Percentiles rank a stretch among this genome's conserved stretches.
phyloP scores from a whole-genome alignment of 345 rosid species.

The Psidium guajava region DNA sequence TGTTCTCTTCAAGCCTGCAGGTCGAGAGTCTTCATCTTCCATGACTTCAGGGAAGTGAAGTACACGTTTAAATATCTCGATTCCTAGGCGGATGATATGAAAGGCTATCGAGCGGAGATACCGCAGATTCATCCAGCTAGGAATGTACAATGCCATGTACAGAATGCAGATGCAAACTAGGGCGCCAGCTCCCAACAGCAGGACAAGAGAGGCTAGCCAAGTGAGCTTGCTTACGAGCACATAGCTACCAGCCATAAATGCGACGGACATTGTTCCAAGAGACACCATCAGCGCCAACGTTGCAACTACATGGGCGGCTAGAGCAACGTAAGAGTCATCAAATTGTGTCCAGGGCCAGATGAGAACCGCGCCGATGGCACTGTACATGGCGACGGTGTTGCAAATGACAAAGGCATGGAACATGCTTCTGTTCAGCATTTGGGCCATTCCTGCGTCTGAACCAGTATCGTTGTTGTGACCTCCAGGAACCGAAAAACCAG shows the following conservation, averaged over 20 bases:
- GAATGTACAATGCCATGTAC: background rate
- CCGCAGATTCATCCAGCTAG: background rate
- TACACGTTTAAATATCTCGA: too few relatives aligned
- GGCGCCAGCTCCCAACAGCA: background rate
- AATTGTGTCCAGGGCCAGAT: background rate
- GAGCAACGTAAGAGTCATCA: background rate
- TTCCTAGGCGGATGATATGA: background rate
- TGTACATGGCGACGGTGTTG: background rate
- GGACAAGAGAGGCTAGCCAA: background rate
- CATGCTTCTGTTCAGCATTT: background rate
- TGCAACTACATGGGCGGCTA: background rate
- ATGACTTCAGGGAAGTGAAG: too few relatives aligned
- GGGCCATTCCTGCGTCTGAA: background rate
- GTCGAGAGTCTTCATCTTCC: too few relatives aligned
- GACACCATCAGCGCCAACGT: background rate
- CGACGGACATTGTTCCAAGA: background rate
- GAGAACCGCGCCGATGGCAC: background rate
- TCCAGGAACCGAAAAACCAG: background rate
- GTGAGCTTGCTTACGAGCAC: background rate
- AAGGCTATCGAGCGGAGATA: background rate
- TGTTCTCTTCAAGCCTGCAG: too few relatives aligned
- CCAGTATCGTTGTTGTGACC: background rate
- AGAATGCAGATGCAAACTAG: background rate
- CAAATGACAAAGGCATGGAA: background rate
- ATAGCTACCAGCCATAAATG: background rate